Conservation (phyloP, 495 filamentous ascomycete species). For the Penicillium canariense region DNA sequence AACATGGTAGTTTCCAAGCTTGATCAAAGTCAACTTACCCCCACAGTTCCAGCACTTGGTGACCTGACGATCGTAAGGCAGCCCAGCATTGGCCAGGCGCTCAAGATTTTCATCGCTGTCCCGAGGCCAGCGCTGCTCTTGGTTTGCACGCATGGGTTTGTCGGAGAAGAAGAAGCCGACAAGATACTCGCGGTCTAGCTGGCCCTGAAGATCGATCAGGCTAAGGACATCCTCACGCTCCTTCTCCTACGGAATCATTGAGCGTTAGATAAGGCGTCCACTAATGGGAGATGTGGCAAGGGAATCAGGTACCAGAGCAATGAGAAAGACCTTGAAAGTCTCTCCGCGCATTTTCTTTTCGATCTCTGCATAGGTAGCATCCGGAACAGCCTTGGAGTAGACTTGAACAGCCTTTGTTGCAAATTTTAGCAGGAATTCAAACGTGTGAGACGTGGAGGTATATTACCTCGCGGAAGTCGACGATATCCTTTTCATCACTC, state of each 20-base stretch:
- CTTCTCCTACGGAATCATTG: constrained; percentile 53
- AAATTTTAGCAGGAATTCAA: constrained; percentile 17
- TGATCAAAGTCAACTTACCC: constrained; percentile 35
- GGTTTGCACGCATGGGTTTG: constrained; percentile 62
- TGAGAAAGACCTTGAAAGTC: constrained; percentile 63
- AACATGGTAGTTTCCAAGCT: not conserved
- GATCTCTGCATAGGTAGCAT: constrained; percentile 65
- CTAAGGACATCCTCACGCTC: constrained; percentile 59
- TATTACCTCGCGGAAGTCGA: constrained; percentile 66
- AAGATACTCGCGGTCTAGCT: constrained; percentile 69
- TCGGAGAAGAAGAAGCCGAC: constrained; percentile 64
- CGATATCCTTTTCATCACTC: constrained; percentile 62
- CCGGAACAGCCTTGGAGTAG: constrained; percentile 71
- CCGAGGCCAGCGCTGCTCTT: constrained; percentile 62
- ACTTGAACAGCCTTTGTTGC: constrained; percentile 54
- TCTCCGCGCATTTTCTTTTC: constrained; percentile 71
- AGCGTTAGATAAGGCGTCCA: too few relatives aligned
- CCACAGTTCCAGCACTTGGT: constrained; percentile 69
- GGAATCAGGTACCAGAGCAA: constrained; percentile 69
- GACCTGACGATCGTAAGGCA: constrained; percentile 62
- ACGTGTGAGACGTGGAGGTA: not conserved
- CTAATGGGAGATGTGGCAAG: too few relatives aligned
- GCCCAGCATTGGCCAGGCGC: constrained; percentile 71
- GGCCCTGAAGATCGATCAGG: constrained; percentile 81
- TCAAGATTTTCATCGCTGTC: constrained; percentile 66